phyloP scores from a whole-genome alignment of 495 filamentous ascomycete genomes.

The Glonium stellatum region DNA sequence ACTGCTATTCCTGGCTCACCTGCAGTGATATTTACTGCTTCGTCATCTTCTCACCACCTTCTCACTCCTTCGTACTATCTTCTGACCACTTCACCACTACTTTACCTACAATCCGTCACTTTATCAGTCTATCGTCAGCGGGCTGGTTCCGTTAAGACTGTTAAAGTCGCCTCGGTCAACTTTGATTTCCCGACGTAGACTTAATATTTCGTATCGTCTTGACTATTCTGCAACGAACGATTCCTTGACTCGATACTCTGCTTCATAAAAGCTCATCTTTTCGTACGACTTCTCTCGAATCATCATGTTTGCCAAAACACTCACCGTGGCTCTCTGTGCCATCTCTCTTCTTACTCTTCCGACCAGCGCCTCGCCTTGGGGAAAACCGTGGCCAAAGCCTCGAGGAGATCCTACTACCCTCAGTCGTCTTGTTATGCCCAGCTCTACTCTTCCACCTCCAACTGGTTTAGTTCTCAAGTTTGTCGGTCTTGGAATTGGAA shows the following conservation, averaged over 20 bases:
- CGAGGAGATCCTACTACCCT: neutral
- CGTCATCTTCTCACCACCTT: no score
- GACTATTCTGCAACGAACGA: no score
- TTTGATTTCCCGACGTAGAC: no score
- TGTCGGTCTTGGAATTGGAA: constrained; percentile 25
- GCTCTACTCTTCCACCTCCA: constrained; percentile 15
- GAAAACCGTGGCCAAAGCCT: neutral
- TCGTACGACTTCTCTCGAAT: neutral
- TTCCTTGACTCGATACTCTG: neutral
- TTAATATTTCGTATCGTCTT: no score
- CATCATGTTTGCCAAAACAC: constrained; percentile 19
- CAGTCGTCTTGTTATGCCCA: constrained; percentile 1
- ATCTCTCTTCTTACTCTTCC: constrained; percentile 7
- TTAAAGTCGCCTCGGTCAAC: no score
- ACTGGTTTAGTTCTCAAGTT: constrained; percentile 22
- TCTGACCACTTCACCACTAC: no score
- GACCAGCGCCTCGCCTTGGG: constrained; percentile 4
- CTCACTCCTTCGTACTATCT: no score
- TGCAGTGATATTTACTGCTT: no score
- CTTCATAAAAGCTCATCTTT: neutral
- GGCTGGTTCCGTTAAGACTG: no score
- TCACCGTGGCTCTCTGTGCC: constrained; percentile 12
- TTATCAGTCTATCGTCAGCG: no score
- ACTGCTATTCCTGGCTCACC: no score
- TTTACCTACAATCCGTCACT: no score